These are phyloP conservation scores for Cyberlindnera maclurae DNA, from an alignment of 805 yeast species.

Conservation along the genomic window DNA sequence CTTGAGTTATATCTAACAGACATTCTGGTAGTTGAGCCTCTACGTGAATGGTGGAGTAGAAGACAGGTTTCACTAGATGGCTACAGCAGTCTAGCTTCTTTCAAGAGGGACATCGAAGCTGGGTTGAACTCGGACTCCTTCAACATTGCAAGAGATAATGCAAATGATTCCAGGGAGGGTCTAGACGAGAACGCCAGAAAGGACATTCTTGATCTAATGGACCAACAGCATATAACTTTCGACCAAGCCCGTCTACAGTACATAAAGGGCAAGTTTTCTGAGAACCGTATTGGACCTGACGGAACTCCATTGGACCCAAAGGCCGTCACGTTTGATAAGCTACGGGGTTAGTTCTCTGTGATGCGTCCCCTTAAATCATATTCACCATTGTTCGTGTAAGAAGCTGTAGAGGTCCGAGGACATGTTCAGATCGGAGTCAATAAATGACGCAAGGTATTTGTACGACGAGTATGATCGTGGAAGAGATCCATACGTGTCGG, in stretches of 20 bases:
- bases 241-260: slow-evolving; percentile 63
- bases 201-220: slow-evolving; percentile 50
- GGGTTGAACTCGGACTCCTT: slow-evolving; percentile 58
- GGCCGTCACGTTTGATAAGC: slow-evolving; percentile 39
- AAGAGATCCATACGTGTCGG: slow-evolving; percentile 14
- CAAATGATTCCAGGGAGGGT: slow-evolving; percentile 54
- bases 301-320: slow-evolving; percentile 66
- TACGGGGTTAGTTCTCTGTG: slow-evolving; percentile 1
- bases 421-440: slow-evolving; percentile 22
- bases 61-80: slow-evolving; percentile 23
- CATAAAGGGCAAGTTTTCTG: slow-evolving; percentile 37
- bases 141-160: slow-evolving; percentile 40
- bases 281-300: slow-evolving; percentile 51
- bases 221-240: slow-evolving; percentile 40
- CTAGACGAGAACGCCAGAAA: slow-evolving; percentile 47
- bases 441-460: slow-evolving; percentile 28
- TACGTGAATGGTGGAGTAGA: slow-evolving; percentile 18
- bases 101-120: slow-evolving; percentile 42
- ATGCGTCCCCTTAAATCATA: background rate
- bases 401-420: slow-evolving; percentile 15
- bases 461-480: slow-evolving; percentile 29
- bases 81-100: slow-evolving; percentile 23
- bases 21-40: slow-evolving; percentile 12
- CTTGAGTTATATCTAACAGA: background rate
- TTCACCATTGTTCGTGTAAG: slow-evolving; percentile 4